These are phyloP conservation scores for Nakazawaea peltata DNA, from an alignment of 805 yeast genomes.

Conservation along the genomic window DNA sequence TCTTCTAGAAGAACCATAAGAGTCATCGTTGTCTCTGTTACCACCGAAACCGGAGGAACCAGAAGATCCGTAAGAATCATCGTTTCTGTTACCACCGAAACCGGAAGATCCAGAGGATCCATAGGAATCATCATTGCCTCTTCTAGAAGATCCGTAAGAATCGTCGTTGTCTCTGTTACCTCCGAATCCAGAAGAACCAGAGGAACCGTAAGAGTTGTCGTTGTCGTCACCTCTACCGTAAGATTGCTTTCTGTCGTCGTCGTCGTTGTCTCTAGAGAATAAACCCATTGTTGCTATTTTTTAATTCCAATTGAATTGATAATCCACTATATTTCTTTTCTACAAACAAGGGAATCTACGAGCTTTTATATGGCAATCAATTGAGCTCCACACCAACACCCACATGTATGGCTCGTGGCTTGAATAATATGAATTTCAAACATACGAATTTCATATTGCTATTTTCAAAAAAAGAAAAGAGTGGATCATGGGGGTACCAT, in stretches of 20 bases:
- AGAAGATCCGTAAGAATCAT: slow-evolving; percentile 16
- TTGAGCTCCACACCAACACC: too few relatives aligned
- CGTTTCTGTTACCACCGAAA: neutral
- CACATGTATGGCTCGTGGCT: too few relatives aligned
- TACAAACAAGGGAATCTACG: slow-evolving; percentile 8
- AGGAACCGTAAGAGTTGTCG: slow-evolving; percentile 7
- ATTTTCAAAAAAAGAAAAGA: too few relatives aligned
- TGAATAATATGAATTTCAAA: too few relatives aligned
- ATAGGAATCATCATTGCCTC: slow-evolving; percentile 9
- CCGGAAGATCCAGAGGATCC: slow-evolving; percentile 17
- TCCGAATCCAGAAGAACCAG: slow-evolving; percentile 14
- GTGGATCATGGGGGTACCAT: too few relatives aligned
- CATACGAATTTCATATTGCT: too few relatives aligned
- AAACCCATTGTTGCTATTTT: slow-evolving; percentile 28
- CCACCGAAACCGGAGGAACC: slow-evolving; percentile 16
- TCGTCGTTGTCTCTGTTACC: slow-evolving; percentile 5
- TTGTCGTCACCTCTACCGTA: too few relatives aligned
- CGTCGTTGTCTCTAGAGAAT: slow-evolving; percentile 32
- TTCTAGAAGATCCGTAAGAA: slow-evolving; percentile 16
- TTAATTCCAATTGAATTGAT: too few relatives aligned
- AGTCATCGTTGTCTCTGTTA: slow-evolving; percentile 17
- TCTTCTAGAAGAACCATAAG: slow-evolving; percentile 19
- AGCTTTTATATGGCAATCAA: too few relatives aligned
- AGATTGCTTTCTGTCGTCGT: too few relatives aligned
- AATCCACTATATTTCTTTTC: slow-evolving; percentile 14